Conservation (phyloP, 2,329 filamentous ascomycete genomes). For the Colletotrichum horii region DNA sequence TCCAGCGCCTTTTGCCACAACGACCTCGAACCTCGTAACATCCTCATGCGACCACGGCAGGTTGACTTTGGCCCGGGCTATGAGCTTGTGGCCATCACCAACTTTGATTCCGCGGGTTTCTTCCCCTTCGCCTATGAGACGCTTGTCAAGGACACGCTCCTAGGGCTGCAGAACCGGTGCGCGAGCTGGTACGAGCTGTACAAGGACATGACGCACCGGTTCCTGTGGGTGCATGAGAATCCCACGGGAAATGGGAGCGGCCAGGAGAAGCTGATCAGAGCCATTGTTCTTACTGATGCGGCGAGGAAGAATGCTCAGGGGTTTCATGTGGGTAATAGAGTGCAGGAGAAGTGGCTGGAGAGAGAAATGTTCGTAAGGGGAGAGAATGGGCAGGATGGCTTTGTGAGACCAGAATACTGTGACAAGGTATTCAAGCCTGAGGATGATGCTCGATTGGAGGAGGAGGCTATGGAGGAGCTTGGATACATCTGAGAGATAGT, state of each 20-base stretch:
- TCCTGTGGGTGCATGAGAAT: not conserved
- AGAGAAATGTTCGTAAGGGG: not conserved
- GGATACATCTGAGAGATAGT: not conserved
- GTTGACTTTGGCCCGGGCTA: not conserved
- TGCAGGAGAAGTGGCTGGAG: not conserved
- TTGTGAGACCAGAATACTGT: not conserved
- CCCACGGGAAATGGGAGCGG: not conserved
- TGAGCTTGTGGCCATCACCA: not conserved
- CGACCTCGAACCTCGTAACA: conserved; percentile 3
- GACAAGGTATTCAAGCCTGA: not conserved
- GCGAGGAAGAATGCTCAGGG: not conserved
- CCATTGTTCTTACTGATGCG: not conserved
- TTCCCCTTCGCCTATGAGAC: not conserved
- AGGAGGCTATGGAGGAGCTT: not conserved
- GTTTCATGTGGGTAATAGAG: not conserved
- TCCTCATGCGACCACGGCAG: not conserved
- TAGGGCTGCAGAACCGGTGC: not conserved
- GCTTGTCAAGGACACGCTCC: not conserved
- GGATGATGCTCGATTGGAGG: not conserved
- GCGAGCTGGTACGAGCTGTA: conserved; percentile 3
- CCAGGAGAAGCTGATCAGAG: not conserved
- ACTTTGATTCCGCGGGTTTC: not conserved
- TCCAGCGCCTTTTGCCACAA: conserved; percentile 1
- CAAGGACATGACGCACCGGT: not conserved
- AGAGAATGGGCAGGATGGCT: not conserved